These are phyloP conservation scores for Phialophora macrospora DNA, from an alignment of 2,329 filamentous ascomycete genomes.

Conservation along the genomic window DNA sequence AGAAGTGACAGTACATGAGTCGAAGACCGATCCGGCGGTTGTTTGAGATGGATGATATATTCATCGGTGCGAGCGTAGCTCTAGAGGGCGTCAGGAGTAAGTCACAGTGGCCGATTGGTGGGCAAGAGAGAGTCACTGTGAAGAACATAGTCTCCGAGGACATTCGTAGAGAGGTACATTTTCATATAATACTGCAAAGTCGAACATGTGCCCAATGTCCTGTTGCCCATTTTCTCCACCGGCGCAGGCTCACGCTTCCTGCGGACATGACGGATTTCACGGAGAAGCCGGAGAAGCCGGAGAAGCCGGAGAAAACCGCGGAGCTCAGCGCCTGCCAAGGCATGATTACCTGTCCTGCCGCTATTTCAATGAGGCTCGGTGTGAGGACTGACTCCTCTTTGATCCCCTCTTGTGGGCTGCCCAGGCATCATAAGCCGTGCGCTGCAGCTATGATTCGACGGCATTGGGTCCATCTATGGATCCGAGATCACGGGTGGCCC, in stretches of 20 bases:
- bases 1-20: neutral
- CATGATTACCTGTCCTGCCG: neutral
- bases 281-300: conserved; percentile 5
- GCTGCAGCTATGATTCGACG: conserved; percentile 11
- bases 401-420: neutral
- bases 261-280: neutral
- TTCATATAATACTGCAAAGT: neutral
- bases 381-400: neutral
- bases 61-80: neutral
- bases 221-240: neutral
- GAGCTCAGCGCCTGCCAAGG: neutral
- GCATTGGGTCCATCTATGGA: neutral
- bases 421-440: neutral
- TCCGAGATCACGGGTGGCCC: neutral
- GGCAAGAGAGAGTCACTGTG: neutral
- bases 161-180: neutral
- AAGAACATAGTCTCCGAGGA: neutral
- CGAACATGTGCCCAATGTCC: neutral
- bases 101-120: neutral
- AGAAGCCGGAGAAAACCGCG: neutral
- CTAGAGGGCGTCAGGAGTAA: neutral
- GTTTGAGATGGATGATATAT: conserved; percentile 3
- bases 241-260: neutral
- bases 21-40: conserved; percentile 10
- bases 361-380: neutral